Base-by-base conservation (phyloP, 176 grass and related monocot species). In the Phyllostachys edulis region DNA sequence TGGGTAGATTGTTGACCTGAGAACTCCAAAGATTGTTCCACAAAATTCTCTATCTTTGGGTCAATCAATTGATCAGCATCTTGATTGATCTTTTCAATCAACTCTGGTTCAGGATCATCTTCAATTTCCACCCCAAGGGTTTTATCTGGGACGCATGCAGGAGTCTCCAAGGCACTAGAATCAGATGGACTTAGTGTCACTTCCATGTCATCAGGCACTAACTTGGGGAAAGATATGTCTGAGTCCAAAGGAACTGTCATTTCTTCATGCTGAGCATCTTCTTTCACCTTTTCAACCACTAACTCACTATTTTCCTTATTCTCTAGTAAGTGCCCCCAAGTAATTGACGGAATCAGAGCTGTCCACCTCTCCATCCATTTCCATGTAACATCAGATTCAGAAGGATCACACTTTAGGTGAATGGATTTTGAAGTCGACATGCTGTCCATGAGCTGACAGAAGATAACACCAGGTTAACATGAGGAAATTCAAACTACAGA, bases 351-450 rank as follows among this genome's bases (percentile, higher is more conserved):
- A 69, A 90, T 63, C 49, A 91, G 83, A 79, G 84, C 27, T 80
- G 85, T 89, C 96, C 96, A 99, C 84, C 89, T 99, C 77, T 96
- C 90, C 90, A 99, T 90, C 96, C 96, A 99, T 71, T 96, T 63
- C 93, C 96, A 99, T 81, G 86, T 86, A 41, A 65, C 71, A 94
- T 99, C 89, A 85, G 85, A 85, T 78, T 94, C 92, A 57, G 84
- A 99, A 78, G 89, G 87, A 88, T 99, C 87, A 72, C 96, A 99
- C 75, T 89, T 96, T 63, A 96, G 92, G 81, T 90, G 74, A 75
- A 94, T 76, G 51, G 73, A 68, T 81, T 96, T 99, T 84, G 83
- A 87, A 54, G 68, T 89, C 0, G 86, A 66, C 54, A 83, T 84
- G 61, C 65, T 86, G 68, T 94, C 86, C 89, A 94, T 84, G 76